These are phyloP conservation scores for Clathrus columnatus DNA, from an alignment of 768 basidiomycete species.

Conservation along the genomic window DNA sequence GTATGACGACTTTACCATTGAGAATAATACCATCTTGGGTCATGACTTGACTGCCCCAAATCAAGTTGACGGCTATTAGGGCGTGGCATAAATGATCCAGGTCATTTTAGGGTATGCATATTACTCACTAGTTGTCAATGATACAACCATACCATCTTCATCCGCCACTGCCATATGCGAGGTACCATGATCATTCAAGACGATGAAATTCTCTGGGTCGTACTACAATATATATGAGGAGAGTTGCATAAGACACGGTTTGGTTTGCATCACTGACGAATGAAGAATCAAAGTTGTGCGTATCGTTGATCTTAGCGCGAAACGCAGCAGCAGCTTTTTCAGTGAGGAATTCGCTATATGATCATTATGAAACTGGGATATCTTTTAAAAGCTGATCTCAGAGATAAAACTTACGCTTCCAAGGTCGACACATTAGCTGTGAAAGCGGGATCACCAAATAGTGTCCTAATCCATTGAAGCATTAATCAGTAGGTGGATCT, in stretches of 20 bases:
- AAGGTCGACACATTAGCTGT: slow-evolving; percentile 29
- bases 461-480: slow-evolving; percentile 17
- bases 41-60: slow-evolving; percentile 22
- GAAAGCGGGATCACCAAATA: slow-evolving; percentile 30
- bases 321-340: slow-evolving; percentile 19
- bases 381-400: neutral
- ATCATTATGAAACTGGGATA: neutral
- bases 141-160: slow-evolving; percentile 21
- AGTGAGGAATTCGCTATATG: slow-evolving; percentile 15
- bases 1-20: too few relatives aligned
- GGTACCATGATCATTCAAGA: slow-evolving; percentile 27
- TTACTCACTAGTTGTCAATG: slow-evolving; percentile 19
- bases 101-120: neutral
- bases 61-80: slow-evolving; percentile 18
- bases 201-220: slow-evolving; percentile 23
- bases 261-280: neutral
- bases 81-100: too few relatives aligned
- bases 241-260: neutral
- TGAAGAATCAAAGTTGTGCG: slow-evolving; percentile 19
- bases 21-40: slow-evolving; percentile 19
- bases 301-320: slow-evolving; percentile 22
- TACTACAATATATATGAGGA: slow-evolving; percentile 19
- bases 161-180: slow-evolving; percentile 30
- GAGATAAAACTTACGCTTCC: slow-evolving; percentile 18
- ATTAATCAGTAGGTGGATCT: neutral